Base-by-base conservation (phyloP, 2,329 filamentous ascomycete genomes). In the Penicillium brasilianum region DNA sequence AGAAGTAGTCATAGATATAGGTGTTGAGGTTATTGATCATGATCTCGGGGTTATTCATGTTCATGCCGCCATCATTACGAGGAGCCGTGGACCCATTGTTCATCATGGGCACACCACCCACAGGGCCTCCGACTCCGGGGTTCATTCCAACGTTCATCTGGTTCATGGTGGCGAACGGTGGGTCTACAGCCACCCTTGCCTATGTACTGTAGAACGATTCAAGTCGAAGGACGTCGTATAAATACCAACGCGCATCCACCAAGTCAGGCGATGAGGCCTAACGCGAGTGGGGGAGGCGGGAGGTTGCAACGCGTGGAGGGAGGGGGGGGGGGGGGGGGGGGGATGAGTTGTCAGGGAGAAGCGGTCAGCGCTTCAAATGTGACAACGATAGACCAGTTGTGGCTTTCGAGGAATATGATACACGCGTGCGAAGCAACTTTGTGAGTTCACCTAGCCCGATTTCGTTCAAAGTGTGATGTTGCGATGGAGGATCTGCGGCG, bases 1-100 rank as follows among this genome's bases (percentile, higher is more conserved):
- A 82, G 67, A 98, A 94, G 74, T 89, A 88, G 76, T 88, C 86
- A 77, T 89, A 89, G 68, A 89, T 89, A 77, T 87, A 88, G 54
- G 86, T 88, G 76, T 89, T 88, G 61, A 88, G 79, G 57, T 76
- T 78, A 65, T 70, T 74, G 67, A 77, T 76, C 70, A 78, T 73
- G 32, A 63, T 65, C 53, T 78, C 75, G 51, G 76, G 72, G 44
- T 69, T 74, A 61, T 72, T 74, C 67, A 78, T 77, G 62, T 77
- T 77, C 67, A 78, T 77, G 62, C 77, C 77, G 57, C 69, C 69
- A 62, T 79, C 74, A 57, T 76, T 75, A 71, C 80, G 72, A 72
- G 80, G 76, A 70, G 80, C 78, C 41, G 76, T 71, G 59, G 78
- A 78, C 66, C 76, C 78, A 70, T 81, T 83, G 75, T 82, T 83